These are phyloP conservation scores for Suillus cothurnatus DNA, from an alignment of 768 basidiomycete species.

Conservation along the genomic window DNA sequence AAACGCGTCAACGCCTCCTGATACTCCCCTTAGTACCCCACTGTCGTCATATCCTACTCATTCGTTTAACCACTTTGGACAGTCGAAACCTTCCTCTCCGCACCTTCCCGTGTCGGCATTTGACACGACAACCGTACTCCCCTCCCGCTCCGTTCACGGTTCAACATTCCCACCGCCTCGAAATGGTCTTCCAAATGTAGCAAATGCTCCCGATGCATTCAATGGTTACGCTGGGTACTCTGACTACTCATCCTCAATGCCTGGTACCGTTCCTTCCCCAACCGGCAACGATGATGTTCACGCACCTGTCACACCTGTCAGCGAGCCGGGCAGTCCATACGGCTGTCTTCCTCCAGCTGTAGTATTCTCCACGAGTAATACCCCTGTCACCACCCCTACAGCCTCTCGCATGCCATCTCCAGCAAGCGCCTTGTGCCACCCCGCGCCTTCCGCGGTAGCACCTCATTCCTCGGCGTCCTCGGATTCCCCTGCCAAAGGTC, in stretches of 20 bases:
- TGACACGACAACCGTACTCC: conserved; percentile 56
- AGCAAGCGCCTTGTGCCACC: conserved; percentile 25
- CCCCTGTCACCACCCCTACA: conserved; percentile 50
- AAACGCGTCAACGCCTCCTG: conserved; percentile 37
- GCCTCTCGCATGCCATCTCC: conserved; percentile 45
- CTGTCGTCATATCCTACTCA: conserved; percentile 37
- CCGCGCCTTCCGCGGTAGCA: conserved; percentile 15
- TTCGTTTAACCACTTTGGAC: conserved; percentile 34
- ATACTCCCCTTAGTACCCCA: conserved; percentile 47
- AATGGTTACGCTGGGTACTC: conserved; percentile 69
- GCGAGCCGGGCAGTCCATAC: conserved; percentile 34
- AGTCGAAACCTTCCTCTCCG: conserved; percentile 30
- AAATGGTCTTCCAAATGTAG: conserved; percentile 28
- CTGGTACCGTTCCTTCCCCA: conserved; percentile 48
- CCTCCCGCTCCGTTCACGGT: conserved; percentile 42
- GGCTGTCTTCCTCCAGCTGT: conserved; percentile 69
- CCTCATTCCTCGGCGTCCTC: conserved; percentile 27
- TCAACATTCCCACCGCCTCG: conserved; percentile 34
- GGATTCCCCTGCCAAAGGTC: conserved; percentile 24
- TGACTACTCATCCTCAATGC: conserved; percentile 65
- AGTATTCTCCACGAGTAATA: conserved; percentile 52
- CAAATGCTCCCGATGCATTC: conserved; percentile 55
- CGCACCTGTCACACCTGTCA: conserved; percentile 28
- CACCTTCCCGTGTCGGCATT: conserved; percentile 48
- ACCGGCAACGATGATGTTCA: conserved; percentile 32